A percentile compares a stretch with the other conserved stretches of the same genome.
Evolutionary conservation across 208 protist genomes (phyloP).

Genomic region (Trypanosoma melophagium): DNA sequence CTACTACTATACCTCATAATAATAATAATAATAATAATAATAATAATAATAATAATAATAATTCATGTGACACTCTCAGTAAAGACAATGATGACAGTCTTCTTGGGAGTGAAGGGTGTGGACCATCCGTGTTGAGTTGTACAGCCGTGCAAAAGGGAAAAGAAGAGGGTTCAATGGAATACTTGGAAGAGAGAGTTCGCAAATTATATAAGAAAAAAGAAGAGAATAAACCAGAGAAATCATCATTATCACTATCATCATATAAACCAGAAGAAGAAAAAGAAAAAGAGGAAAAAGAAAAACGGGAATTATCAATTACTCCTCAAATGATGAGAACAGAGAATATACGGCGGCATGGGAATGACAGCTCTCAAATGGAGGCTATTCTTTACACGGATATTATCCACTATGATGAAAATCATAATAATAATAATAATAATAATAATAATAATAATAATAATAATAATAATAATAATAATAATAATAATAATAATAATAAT

Average conservation of each 20-base stretch:
- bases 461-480: slow-evolving; percentile 5
- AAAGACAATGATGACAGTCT: too few relatives aligned
- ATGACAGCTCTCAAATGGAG: background rate
- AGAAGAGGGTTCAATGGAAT: background rate
- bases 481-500: slow-evolving; percentile 5
- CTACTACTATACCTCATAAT: too few relatives aligned
- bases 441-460: background rate
- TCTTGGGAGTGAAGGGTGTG: too few relatives aligned
- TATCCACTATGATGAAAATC: background rate
- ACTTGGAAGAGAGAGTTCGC: background rate
- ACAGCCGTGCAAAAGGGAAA: background rate
- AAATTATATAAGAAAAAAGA: background rate
- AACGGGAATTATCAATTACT: too few relatives aligned
- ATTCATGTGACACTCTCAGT: too few relatives aligned
- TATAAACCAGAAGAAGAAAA: background rate
- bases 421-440: background rate
- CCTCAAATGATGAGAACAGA: too few relatives aligned
- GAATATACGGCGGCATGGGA: too few relatives aligned
- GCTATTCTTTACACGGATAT: background rate
- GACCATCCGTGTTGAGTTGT: too few relatives aligned
- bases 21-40: too few relatives aligned
- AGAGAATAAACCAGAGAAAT: background rate
- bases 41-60: background rate
- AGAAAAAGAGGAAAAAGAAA: background rate
- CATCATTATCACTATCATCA: background rate